Conservation (phyloP, 306 rosid species). For the Lathyrus tuberosus region DNA sequence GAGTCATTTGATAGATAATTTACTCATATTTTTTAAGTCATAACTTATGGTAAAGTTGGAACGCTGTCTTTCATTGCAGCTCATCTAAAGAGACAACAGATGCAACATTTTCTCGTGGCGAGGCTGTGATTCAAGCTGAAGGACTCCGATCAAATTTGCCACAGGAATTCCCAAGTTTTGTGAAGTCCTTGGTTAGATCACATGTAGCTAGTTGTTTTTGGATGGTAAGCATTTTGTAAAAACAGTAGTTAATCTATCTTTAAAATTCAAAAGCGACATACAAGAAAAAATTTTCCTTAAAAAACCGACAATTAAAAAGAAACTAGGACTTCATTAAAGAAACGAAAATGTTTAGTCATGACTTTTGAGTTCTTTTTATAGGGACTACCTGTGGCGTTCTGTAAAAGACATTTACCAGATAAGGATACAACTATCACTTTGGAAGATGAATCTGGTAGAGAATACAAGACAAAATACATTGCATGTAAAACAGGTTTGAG, state of each 20-base stretch:
- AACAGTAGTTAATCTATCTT: not conserved
- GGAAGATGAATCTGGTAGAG: slow-evolving; percentile 82
- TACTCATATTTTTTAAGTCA: not conserved
- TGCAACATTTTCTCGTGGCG: slow-evolving; percentile 59
- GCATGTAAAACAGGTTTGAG: slow-evolving; percentile 86
- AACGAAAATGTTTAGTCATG: slow-evolving; percentile 5
- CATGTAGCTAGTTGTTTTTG: slow-evolving; percentile 87
- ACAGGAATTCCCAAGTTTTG: slow-evolving; percentile 71
- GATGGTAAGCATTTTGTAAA: slow-evolving; percentile 63
- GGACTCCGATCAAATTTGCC: slow-evolving; percentile 57
- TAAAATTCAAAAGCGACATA: not conserved
- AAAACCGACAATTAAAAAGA: not conserved
- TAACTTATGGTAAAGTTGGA: slow-evolving; percentile 29
- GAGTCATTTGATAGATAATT: slow-evolving; percentile 14
- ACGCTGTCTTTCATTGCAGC: slow-evolving; percentile 46
- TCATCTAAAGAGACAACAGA: slow-evolving; percentile 47
- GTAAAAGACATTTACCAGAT: slow-evolving; percentile 71
- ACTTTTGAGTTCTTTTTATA: slow-evolving; percentile 30
- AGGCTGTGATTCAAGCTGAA: slow-evolving; percentile 75
- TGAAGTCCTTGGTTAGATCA: slow-evolving; percentile 85
- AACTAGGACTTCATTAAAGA: not conserved
- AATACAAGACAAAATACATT: slow-evolving; percentile 64
- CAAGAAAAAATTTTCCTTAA: not conserved
- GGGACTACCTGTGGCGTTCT: slow-evolving; percentile 79
- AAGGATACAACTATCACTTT: slow-evolving; percentile 66